Conservation (phyloP, 2,329 filamentous ascomycete genomes). For the Sclerotinia sclerotiorum region DNA sequence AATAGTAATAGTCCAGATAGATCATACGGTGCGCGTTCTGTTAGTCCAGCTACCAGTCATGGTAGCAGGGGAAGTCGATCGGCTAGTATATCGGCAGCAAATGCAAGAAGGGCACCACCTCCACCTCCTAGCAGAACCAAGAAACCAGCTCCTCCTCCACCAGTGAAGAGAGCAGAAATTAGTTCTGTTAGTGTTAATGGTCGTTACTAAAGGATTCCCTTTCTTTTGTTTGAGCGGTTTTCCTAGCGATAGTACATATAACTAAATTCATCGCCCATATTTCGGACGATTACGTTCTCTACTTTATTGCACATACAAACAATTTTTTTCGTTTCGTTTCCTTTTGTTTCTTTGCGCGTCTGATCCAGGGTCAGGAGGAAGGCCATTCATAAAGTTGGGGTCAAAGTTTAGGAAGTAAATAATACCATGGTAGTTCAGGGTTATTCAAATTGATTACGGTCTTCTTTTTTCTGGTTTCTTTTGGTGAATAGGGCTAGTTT, state of each 20-base stretch:
- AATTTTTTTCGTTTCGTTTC: background rate
- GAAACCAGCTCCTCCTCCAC: conserved; percentile 65
- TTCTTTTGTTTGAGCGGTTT: background rate
- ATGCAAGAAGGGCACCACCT: conserved; percentile 54
- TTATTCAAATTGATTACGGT: conserved; percentile 18
- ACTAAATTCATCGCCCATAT: background rate
- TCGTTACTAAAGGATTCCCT: conserved; percentile 2
- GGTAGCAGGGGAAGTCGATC: conserved; percentile 52
- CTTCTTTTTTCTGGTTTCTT: conserved; percentile 4
- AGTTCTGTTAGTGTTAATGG: conserved; percentile 23
- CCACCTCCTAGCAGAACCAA: conserved; percentile 63
- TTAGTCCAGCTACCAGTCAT: conserved; percentile 54
- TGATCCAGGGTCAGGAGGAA: background rate
- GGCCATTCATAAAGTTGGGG: background rate
- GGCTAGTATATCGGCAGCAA: conserved; percentile 48
- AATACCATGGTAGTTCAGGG: conserved; percentile 12
- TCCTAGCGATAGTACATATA: conserved; percentile 1
- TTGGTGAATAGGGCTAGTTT: background rate
- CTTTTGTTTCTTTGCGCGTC: background rate
- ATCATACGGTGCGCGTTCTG: conserved; percentile 49
- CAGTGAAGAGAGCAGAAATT: conserved; percentile 55
- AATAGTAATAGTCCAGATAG: conserved; percentile 51
- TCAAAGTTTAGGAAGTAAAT: background rate
- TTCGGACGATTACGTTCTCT: background rate
- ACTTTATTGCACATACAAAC: conserved; percentile 13